Evolutionary conservation across 495 filamentous ascomycete genomes (phyloP), one percentile per base, ranked within the genome.

Genomic region (Lepraria neglecta): DNA sequence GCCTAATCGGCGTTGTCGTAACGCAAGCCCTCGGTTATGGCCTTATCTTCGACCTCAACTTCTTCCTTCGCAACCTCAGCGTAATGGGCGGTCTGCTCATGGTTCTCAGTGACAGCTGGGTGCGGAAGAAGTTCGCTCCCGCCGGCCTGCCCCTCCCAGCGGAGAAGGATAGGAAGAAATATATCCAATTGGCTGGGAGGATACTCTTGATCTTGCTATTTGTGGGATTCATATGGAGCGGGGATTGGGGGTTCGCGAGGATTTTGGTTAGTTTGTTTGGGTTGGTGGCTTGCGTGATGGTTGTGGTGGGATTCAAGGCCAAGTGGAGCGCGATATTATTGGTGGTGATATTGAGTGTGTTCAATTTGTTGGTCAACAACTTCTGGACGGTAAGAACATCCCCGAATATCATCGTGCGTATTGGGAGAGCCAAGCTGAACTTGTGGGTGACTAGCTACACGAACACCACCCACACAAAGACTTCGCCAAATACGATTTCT

Each of bases 401-500:
- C n/a, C 0, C 59, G 3, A 33, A 31, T 46, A 55, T 17, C 15
- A 17, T 33, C 14, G 9, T 12, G 42, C 21, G 24, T 24, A 24
- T 24, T 24, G 2, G 24, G 24, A 42, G 12, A 1, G 46, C 46
- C 57, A 38, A 46, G 24, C 53, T 59, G 38, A 52, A 11, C 55
- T 64, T 54, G 69, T 62, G 33, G 21, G 27, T 19, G 38, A 24
- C 7, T 63, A 97, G 92, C 92, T 98, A 64, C 94, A 97, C 76
- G 87, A 90, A 60, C 90, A 95, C 78, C 94, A 98, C 79, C 94
- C 95, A 52, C 91, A 98, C 78, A 96, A 96, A 81, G 94, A 98
- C 72, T 98, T 98, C 69, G 95, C 95, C 80, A 98, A 98, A 77
- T 98, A 98, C 81, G 94, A 97, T 74, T 98, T 98, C 79, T 98